Evolutionary conservation across 2,329 filamentous ascomycete genomes (phyloP), one percentile per base, ranked within the genome.

Genomic region (Seiridium cupressi): DNA sequence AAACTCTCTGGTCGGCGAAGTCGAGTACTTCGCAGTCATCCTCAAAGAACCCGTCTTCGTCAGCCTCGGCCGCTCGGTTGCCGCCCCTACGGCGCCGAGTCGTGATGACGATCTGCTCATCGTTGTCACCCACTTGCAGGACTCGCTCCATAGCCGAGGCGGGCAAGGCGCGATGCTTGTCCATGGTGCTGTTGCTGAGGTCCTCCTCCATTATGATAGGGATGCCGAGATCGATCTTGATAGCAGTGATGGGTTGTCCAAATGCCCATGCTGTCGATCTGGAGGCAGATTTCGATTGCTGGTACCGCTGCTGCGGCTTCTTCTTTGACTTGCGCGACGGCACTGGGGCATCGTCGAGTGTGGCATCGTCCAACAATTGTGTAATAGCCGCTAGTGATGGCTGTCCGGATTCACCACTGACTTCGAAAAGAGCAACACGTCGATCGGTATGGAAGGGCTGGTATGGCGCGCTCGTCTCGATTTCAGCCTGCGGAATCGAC

Each of bases 401-500:
- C 7, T 64, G 64, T 34, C 34, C 54, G 49, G 54, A 55, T 44
- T 61, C 72, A 57, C 68, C 64, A 42, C 70, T 75, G 70, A 89
- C 91, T 47, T 92, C 84, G 65, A 88, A 90, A 35, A 97, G 80
- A n/a, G 83, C 86, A 49, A 98, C 91, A 3, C 94, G 87, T 58
- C 87, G 85, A 70, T 98, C 93, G 0, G 93, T 95, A 72, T 98
- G 94, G 78, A 98, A 97, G 1, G 95, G 94, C 69, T 97, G 93
- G 68, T 97, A 98, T 2, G 94, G 92, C 4, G 93, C 91, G 70
- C 94, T 97, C 1, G 94, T 97, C 71, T 99, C 95, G 65, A 97
- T 96, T 78, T 97, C 93, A 5, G 92, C 92, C 64, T 89, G 85
- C 1, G 87, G 86, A 60, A 85, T 93, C 72, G 78, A 90, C 72